Percentiles rank a stretch among this genome's conserved stretches.
phyloP scores from a whole-genome alignment of 345 rosid genomes.

The Citropsis articulata region DNA sequence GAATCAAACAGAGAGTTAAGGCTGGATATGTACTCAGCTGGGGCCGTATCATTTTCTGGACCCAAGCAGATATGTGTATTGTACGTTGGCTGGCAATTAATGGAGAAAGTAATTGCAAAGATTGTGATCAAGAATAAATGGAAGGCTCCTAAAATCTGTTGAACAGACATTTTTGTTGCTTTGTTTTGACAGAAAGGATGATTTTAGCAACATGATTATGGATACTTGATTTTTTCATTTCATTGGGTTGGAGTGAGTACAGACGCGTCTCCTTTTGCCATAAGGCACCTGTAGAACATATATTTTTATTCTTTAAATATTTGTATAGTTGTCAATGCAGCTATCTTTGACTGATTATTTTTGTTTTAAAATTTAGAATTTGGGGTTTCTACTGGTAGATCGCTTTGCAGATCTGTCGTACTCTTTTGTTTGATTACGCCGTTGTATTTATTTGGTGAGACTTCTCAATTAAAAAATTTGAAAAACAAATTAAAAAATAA shows the following conservation, averaged over 20 bases:
- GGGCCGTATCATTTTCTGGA: neutral
- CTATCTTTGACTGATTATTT: neutral
- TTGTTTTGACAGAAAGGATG: neutral
- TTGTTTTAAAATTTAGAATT: neutral
- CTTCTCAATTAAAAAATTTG: neutral
- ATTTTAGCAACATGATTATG: neutral
- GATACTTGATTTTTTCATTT: neutral
- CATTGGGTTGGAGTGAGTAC: neutral
- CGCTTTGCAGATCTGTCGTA: no score
- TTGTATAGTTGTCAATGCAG: neutral
- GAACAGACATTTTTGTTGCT: neutral
- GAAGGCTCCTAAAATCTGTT: neutral
- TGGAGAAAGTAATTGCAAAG: neutral
- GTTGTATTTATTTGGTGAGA: neutral
- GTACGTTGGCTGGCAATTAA: conserved; percentile 1
- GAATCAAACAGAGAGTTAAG: neutral
- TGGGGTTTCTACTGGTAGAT: no score
- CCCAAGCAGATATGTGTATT: neutral
- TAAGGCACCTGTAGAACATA: neutral
- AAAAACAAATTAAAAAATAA: no score
- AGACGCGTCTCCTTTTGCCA: neutral
- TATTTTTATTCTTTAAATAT: neutral
- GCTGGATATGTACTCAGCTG: neutral
- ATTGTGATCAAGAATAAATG: neutral
- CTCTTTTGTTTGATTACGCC: no score